Conservation (phyloP, 129 eudicot species). For the Artemisia argyi region DNA sequence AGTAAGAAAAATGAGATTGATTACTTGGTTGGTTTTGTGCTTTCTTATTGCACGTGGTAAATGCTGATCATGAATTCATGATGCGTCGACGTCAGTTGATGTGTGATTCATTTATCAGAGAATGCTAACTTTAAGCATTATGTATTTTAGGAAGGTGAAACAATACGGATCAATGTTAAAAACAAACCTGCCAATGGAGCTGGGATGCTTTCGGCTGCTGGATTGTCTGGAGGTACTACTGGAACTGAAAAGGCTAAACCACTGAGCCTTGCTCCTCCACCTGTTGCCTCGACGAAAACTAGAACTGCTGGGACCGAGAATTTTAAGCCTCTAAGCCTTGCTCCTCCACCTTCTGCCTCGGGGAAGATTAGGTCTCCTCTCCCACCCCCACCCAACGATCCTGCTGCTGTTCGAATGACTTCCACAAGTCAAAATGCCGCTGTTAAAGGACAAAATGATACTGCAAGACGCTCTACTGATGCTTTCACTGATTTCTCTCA, state of each 20-base stretch:
- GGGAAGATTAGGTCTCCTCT: conserved; percentile 75
- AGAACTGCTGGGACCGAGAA: conserved; percentile 48
- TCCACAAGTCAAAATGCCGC: conserved; percentile 52
- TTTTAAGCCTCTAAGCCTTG: conserved; percentile 61
- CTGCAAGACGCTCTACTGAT: conserved; percentile 50
- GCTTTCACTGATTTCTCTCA: conserved; percentile 82
- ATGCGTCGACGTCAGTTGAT: not conserved
- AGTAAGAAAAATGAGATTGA: not conserved
- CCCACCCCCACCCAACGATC: conserved; percentile 99
- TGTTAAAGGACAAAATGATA: conserved; percentile 56
- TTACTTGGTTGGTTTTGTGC: not conserved
- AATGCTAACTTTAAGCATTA: conserved; percentile 10
- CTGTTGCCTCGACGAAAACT: conserved; percentile 51
- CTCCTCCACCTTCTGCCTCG: conserved; percentile 73
- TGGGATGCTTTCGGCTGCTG: conserved; percentile 93
- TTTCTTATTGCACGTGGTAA: not conserved
- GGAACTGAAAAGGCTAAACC: conserved; percentile 61
- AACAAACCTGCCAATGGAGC: conserved; percentile 81
- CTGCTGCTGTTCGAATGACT: conserved; percentile 67
- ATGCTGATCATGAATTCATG: not conserved
- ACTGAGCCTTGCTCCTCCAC: conserved; percentile 81
- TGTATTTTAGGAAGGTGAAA: conserved; percentile 89
- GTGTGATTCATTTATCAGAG: not conserved
- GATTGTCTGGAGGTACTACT: conserved; percentile 59
- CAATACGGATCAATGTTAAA: conserved; percentile 90